Evolutionary conservation across 345 rosid genomes (phyloP), one percentile per base, ranked within the genome.

Genomic region (Crucihimalaya himalaica): DNA sequence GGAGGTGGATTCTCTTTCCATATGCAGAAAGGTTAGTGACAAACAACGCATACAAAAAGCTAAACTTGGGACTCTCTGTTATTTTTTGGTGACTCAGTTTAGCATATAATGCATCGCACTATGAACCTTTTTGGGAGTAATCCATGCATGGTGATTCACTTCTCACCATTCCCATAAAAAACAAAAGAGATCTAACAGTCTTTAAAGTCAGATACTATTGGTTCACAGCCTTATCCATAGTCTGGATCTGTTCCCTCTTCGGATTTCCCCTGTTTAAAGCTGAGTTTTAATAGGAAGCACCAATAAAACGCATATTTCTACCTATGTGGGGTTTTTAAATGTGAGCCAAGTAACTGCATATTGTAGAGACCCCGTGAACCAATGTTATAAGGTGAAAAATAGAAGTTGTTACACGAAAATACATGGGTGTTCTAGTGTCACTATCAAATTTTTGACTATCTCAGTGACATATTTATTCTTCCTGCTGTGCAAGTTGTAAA

Each of bases 61-160:
- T 39, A 15, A 55, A 55, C 53, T 55, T 70, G 65, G 64, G 19
- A 54, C 60, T 56, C 65, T 69, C 12, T 55, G 16, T 47, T 56
- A 51, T 27, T 53, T 27, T 53, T 14, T 62, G 66, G 54, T 77
- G 80, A 77, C 76, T 77, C 75, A 47, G 61, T 76, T 47, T 70
- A 55, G 76, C 76, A 77, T 46, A 70, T 56, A 56, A 63, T 70
- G 55, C 18, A 71, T 46, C 76, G 71, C 80, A 77, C 76, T 77
- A 77, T 64, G 47, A 39, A 47, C 39, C 45, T 63, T 64, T 71
- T 77, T 70, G 67, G 42, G 42, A 63, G 72, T 70, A 70, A 34
- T 70, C 76, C 80, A 77, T 77, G 72, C 76, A 77, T 70, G 53
- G 47, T 64, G 76, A 70, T 56, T 77, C 80, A 77, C 40, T 63